Conservation (phyloP, 345 rosid genomes). For the Clausena lansium region DNA sequence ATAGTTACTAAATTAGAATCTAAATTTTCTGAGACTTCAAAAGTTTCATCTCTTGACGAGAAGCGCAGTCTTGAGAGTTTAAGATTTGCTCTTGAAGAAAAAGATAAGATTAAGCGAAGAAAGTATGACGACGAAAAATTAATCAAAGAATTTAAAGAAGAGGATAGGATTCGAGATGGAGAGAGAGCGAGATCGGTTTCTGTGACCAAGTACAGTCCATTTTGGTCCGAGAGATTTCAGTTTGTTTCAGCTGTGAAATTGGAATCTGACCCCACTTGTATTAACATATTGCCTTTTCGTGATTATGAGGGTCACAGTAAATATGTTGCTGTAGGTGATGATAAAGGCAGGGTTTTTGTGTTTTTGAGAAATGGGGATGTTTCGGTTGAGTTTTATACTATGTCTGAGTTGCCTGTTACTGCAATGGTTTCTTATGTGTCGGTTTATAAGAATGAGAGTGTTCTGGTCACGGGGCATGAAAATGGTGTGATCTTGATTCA, state of each 20-base stretch:
- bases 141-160: constrained; percentile 21
- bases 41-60: constrained; percentile 5
- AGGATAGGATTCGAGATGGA: constrained; percentile 24
- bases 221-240: constrained; percentile 90
- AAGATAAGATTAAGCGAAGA: constrained; percentile 19
- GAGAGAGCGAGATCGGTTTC: constrained; percentile 48
- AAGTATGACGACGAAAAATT: constrained; percentile 8
- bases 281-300: constrained; percentile 72
- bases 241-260: constrained; percentile 83
- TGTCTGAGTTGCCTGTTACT: constrained; percentile 53
- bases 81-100: constrained; percentile 10
- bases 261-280: constrained; percentile 60
- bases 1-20: constrained; percentile 64
- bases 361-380: constrained; percentile 81
- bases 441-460: constrained; percentile 70
- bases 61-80: constrained; percentile 7
- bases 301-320: constrained; percentile 80
- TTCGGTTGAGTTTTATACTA: constrained; percentile 54
- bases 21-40: constrained; percentile 37
- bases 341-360: constrained; percentile 68
- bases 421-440: constrained; percentile 80
- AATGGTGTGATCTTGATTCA: constrained; percentile 66
- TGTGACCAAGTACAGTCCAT: constrained; percentile 65
- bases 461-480: constrained; percentile 71
- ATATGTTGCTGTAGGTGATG: constrained; percentile 90